These are phyloP conservation scores for Rhododendron vialii DNA, from an alignment of 148 eudicot species.

Conservation along the genomic window DNA sequence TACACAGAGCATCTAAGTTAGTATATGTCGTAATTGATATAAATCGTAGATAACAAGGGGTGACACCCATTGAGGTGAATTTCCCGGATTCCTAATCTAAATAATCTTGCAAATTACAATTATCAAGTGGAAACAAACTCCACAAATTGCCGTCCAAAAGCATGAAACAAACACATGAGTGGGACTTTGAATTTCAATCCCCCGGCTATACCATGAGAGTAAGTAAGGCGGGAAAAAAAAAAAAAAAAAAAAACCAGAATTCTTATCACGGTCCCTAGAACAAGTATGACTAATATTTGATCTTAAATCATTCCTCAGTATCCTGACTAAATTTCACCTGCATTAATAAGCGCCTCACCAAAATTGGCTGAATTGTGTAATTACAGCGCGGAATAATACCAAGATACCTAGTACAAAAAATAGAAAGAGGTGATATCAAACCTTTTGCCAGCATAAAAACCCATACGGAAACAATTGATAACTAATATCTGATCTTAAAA, in stretches of 20 bases:
- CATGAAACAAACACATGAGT: neutral
- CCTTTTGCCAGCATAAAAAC: neutral
- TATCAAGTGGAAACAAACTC: neutral
- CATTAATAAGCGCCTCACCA: neutral
- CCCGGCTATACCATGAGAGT: neutral
- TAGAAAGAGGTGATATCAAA: neutral
- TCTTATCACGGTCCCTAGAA: neutral
- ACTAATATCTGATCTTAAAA: neutral
- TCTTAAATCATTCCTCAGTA: neutral
- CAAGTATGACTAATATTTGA: neutral
- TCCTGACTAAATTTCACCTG: neutral
- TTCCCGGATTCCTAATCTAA: neutral
- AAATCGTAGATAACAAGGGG: neutral
- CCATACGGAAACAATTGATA: neutral
- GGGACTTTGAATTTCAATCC: neutral
- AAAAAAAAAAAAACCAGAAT: neutral
- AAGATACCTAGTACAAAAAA: neutral
- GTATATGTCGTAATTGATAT: neutral
- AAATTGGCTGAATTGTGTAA: neutral
- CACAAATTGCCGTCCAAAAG: neutral
- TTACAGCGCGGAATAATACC: neutral
- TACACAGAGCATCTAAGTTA: neutral
- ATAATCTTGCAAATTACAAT: neutral
- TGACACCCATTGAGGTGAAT: neutral
- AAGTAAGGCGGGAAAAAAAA: neutral